These are phyloP conservation scores for Botrytis elliptica DNA, from an alignment of 2,329 filamentous ascomycete species.

Conservation along the genomic window DNA sequence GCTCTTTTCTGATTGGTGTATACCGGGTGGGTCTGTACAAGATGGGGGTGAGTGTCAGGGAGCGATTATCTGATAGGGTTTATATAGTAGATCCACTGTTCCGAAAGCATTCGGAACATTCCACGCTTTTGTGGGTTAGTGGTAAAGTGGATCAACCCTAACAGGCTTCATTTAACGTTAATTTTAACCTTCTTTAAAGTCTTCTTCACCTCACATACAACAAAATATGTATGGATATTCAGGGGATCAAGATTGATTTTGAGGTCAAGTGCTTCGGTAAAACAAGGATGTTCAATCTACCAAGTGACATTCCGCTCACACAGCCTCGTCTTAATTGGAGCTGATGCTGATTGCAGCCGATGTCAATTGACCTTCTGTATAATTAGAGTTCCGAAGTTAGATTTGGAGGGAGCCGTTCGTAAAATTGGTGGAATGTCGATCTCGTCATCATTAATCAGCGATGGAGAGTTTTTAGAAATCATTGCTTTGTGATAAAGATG, in stretches of 20 bases:
- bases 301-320: background rate
- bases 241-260: background rate
- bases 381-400: background rate
- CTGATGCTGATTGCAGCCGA: background rate
- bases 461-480: background rate
- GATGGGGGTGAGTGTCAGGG: too few species aligned
- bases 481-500: background rate
- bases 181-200: background rate
- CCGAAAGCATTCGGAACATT: too few species aligned
- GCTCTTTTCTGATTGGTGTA: too few species aligned
- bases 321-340: background rate
- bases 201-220: background rate
- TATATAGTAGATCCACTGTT: too few species aligned
- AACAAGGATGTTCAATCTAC: background rate
- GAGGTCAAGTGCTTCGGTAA: background rate
- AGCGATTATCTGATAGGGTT: too few species aligned
- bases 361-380: background rate
- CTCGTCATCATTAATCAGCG: background rate
- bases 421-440: background rate
- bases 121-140: too few species aligned
- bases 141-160: too few species aligned
- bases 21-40: too few species aligned
- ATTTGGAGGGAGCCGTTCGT: background rate
- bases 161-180: too few species aligned
- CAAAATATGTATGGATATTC: background rate